These are phyloP conservation scores for Usnea hakonensis DNA, from an alignment of 495 filamentous ascomycete genomes.

Conservation along the genomic window DNA sequence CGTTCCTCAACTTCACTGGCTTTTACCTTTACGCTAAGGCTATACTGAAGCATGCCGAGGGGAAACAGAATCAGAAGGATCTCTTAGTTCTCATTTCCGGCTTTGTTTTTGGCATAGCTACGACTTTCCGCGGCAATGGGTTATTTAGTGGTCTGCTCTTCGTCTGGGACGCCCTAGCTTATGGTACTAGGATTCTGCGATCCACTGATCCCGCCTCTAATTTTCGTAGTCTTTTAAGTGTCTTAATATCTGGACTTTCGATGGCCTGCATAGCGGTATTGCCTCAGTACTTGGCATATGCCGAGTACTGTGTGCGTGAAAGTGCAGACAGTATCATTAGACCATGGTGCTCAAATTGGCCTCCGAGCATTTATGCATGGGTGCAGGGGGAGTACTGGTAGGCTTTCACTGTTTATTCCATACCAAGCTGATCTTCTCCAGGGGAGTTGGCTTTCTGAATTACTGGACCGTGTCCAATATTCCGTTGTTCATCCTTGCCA, in stretches of 20 bases:
- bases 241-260: constrained; percentile 56
- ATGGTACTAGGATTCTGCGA: constrained; percentile 28
- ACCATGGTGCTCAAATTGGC: constrained; percentile 62
- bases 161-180: constrained; percentile 46
- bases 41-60: constrained; percentile 30
- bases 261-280: constrained; percentile 57
- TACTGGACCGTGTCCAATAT: constrained; percentile 88
- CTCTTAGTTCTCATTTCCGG: constrained; percentile 51
- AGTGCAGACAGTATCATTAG: constrained; percentile 31
- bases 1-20: constrained; percentile 69
- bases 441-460: constrained; percentile 77
- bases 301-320: constrained; percentile 52
- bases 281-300: constrained; percentile 73
- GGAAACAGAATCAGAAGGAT: constrained; percentile 30
- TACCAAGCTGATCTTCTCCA: constrained; percentile 31
- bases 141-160: constrained; percentile 73
- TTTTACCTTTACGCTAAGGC: constrained; percentile 60
- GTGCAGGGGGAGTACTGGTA: constrained; percentile 90
- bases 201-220: constrained; percentile 6
- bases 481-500: constrained; percentile 78
- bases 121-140: constrained; percentile 77
- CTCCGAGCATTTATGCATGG: constrained; percentile 86
- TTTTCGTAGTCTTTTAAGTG: constrained; percentile 14
- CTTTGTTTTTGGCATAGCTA: constrained; percentile 62
- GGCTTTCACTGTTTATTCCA: constrained; percentile 19